Evolutionary conservation across 495 filamentous ascomycete species (phyloP), one percentile per base, ranked within the genome.

Genomic region (Entonaema liquescens): DNA sequence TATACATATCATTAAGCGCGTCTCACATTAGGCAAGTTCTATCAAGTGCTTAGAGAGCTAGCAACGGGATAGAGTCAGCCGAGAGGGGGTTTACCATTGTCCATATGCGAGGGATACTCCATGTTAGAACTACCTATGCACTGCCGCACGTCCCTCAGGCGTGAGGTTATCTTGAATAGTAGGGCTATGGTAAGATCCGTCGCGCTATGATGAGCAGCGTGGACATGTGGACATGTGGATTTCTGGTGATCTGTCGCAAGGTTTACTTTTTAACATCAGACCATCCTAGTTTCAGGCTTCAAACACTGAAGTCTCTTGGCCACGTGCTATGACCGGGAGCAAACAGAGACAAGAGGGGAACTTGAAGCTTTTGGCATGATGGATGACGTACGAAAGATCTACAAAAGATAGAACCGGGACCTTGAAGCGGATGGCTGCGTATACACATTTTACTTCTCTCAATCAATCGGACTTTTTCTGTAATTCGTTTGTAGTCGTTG

Each of bases 261-360:
- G 70, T 73, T 36, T 52, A 26, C 59, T 54, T 54, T 42, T 65
- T 19, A 50, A 60, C 50, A 69, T 73, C 65, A 73, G 65, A 65
- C 70, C 42, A 33, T 50, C 61, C 35, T 21, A 59, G 70, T 73
- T 73, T 73, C 70, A 73, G 57, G 50, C 70, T 65, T 69, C 65
- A 73, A 65, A 73, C 70, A 65, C 56, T 59, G 47, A 73, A 56
- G 42, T 60, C 59, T 72, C 42, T 40, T 40, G 6, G 29, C 69
- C 69, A 67, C 69, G 63, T 72, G 69, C 64, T 15, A 5, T 56
- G 19, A 36, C 58, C 44, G 31, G 44, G 17, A 67, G 28, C 38
- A 23, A 60, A 47, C 42, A 47, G 42, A 17, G 29, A 21, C 13
- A 23, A 50, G 29, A 56, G 19, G n/a, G 50, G 29, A 12, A 50